Evolutionary conservation across 257 asterid species (phyloP), one percentile per base, ranked within the genome.

Genomic region (Nicotiana attenuata): DNA sequence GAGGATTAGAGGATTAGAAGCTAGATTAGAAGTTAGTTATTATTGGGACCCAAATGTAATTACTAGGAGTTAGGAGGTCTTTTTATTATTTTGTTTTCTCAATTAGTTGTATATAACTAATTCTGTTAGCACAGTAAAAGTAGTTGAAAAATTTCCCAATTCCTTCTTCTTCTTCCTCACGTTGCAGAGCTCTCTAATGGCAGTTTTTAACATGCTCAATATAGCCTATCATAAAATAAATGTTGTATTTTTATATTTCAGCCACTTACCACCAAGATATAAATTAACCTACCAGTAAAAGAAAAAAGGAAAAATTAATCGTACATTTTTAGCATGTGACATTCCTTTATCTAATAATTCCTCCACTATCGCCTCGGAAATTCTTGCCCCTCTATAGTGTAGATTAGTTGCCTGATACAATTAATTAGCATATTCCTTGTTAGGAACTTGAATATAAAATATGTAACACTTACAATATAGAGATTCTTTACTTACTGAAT

Each of bases 221-320:
- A 89, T 89, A 47, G 89, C 93, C 93, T 89, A 87, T 87, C 85
- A 87, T 2, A 88, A 90, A 13, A 82, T 89, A 35, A 33, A 33
- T 33, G 6, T 33, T 33, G 38, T 33, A 33, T 4, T 33, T 33
- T 33, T 33, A 33, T 88, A 10, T 85, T 84, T 66, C 31, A 22
- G 15, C 8, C 16, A 33, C 33, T 20, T 8, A 45, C 13, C 53
- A 45, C 13, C 53, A 33, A 33, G 6, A 33, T 33, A 33, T 33
- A 33, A 33, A 33, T 26, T 26, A 26, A 26, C 38, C 38, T 6
- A 33, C 38, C 6, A 33, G 38, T 33, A 4, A 33, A 13, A 52
- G 19, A 13, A 52, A 65, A 7, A 11, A 26, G 75, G 75, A 65
- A 28, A 35, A 35, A 11, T 7, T 17, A 65, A 5, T 22, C 33